Percentiles rank a stretch among this genome's conserved stretches.
Evolutionary conservation across 805 yeast genomes (phyloP).

Genomic region (Zygoascus bituminiphila): DNA sequence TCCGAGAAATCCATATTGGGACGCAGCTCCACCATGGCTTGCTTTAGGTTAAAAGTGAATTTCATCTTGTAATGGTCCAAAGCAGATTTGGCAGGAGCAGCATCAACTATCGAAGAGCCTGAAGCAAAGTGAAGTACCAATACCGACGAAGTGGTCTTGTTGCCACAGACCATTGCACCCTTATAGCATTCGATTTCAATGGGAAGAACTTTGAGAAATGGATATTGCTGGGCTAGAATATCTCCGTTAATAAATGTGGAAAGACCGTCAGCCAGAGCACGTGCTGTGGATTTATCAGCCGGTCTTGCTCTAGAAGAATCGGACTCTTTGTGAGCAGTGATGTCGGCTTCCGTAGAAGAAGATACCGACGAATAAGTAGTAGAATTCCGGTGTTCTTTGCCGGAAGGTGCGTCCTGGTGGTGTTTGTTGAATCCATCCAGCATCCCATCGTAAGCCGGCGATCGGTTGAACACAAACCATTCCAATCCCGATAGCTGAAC

Average conservation of each 20-base stretch:
- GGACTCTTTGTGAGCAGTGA: background rate
- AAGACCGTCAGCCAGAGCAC: background rate
- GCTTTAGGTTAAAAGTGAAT: conserved; percentile 38
- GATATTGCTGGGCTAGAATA: background rate
- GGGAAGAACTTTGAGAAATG: conserved; percentile 42
- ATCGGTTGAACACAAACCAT: conserved; percentile 72
- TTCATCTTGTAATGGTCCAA: conserved; percentile 51
- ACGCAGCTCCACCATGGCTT: conserved; percentile 52
- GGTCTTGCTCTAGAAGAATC: background rate
- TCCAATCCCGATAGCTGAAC: conserved; percentile 71
- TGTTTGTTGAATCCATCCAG: conserved; percentile 19
- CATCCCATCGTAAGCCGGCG: conserved; percentile 64
- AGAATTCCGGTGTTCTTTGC: background rate
- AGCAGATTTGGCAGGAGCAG: conserved; percentile 38
- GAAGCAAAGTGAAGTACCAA: conserved; percentile 51
- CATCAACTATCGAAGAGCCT: conserved; percentile 52
- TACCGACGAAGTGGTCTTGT: conserved; percentile 65
- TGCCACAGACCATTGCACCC: conserved; percentile 76
- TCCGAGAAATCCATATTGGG: conserved; percentile 62
- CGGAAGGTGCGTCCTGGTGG: background rate
- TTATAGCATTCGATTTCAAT: conserved; percentile 49
- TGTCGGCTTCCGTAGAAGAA: background rate
- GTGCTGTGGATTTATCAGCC: background rate
- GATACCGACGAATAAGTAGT: background rate
- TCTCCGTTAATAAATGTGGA: background rate